Evolutionary conservation across 768 basidiomycete species (phyloP), one percentile per base, ranked within the genome.

Genomic region (Leccinellum luteum): DNA sequence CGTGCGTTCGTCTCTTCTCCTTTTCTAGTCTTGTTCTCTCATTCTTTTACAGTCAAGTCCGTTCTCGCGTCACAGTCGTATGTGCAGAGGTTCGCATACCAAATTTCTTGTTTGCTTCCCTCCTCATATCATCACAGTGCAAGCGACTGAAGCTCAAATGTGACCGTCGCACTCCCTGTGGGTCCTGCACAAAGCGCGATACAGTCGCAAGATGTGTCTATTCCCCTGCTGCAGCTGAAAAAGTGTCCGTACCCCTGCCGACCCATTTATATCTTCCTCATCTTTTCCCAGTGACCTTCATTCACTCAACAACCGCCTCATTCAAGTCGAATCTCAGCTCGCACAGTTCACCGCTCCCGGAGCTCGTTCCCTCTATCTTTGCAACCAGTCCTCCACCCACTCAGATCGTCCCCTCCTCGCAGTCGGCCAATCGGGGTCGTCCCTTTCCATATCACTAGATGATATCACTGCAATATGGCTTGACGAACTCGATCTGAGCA

Each of bases 141-240:
- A 93, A 93, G 71, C 89, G 91, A 4, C 79, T 93, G 53, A 94
- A 94, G 65, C 80, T 93, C 53, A 91, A 87, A 75, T 94, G 91
- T 67, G 91, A 93, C 74, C 77, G 91, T 38, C 81, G 86, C 21
- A 83, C 79, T 3, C 91, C 91, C 0, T 93, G 91, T 62, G 83
- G 84, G 1, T 86, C 85, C 27, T 93, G 92, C 63, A 79, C 84
- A 17, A 92, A 92, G 68, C 86, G 90, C 59, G 87, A 90, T 66
- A 90, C 88, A 0, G 81, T 87, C 12, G 74, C 76, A 4, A 78
- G 87, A 63, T 92, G 90, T 64, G 78, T 87, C 6, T 92, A 92
- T 69, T 89, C 90, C 0, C 84, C 88, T 23, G 90, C 88, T 15
- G 91, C 91, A 0, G 85, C 89, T 17, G 91, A 93, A 75, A 93